Base-by-base conservation (phyloP, 257 asterid species). In the Rehmannia glutinosa region DNA sequence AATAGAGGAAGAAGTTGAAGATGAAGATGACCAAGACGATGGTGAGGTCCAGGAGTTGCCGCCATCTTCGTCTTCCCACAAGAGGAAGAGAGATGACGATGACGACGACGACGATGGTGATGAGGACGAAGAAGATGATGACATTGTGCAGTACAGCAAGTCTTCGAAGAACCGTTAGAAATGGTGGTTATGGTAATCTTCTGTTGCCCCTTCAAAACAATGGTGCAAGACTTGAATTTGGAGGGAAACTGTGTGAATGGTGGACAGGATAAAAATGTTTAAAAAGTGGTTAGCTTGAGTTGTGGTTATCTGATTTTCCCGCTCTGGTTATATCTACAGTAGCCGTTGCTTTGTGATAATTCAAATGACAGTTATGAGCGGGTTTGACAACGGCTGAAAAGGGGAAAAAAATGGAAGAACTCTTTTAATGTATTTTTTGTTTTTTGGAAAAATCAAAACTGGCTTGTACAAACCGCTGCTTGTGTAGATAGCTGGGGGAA, bases 41-140 rank as follows among this genome's bases (percentile, higher is more conserved):
- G 96, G 92, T 39, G 92, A 83, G 72, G 87, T 86, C 12, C 97
- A 88, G 65, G 97, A 86, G 80, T 38, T 86, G 70, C 85, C 86
- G 0, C 81, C 93, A 19, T 69, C 95, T 2, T 65, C 91, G 1
- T 74, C 90, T 8, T 73, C 96, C 16, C 79, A 72, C 17, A 87
- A 85, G 79, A 84, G 92, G 85, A 82, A 77, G 79, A 78, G 91
- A 59, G 73, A 61, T 5, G 86, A 59, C 2, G 86, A 67, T 0
- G 67, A 64, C 0, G 82, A 33, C 38, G 71, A 58, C 0, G 79
- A 54, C 1, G 82, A 63, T 1, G 75, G 32, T 0, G 69, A 35
- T 1, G 17, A 71, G 0, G 85, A 56, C 7, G 78, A 60, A 0
- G 84, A 77, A 1, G 78, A 63, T 2, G 80, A 70, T 3, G 30